A percentile compares a stretch with the other conserved stretches of the same genome.
These are phyloP conservation scores for Claviceps africana DNA, from an alignment of 2,329 filamentous ascomycete species.

Conservation along the genomic window DNA sequence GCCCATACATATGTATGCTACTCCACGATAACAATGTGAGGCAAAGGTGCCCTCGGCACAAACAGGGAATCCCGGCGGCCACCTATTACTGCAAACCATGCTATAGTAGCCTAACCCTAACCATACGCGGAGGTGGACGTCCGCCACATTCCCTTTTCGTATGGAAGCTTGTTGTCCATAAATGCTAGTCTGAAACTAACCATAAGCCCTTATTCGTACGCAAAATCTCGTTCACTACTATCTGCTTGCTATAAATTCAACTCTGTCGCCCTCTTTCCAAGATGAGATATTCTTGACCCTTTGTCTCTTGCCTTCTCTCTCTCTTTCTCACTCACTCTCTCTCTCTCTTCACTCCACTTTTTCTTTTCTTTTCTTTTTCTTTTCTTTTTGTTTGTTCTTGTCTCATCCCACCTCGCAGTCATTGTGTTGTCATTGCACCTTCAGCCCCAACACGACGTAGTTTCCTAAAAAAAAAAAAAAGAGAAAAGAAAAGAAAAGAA, in stretches of 20 bases:
- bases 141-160: background rate
- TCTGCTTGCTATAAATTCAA: background rate
- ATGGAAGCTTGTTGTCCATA: background rate
- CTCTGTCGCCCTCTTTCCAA: background rate
- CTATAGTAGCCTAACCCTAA: background rate
- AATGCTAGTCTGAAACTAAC: background rate
- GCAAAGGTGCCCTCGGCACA: background rate
- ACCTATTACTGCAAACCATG: background rate
- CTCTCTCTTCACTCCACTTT: background rate
- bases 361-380: background rate
- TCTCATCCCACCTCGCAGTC: background rate
- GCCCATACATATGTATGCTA: background rate
- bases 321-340: background rate
- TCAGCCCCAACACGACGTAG: background rate
- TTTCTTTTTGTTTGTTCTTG: background rate
- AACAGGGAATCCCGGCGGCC: background rate
- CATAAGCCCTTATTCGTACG: background rate
- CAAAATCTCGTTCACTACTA: background rate
- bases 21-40: background rate
- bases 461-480: no score
- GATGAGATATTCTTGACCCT: no score
- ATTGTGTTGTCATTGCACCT: background rate
- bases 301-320: background rate
- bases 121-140: background rate
- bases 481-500: no score